Conservation (phyloP, 2,329 filamentous ascomycete genomes). For the Alternaria panax region DNA sequence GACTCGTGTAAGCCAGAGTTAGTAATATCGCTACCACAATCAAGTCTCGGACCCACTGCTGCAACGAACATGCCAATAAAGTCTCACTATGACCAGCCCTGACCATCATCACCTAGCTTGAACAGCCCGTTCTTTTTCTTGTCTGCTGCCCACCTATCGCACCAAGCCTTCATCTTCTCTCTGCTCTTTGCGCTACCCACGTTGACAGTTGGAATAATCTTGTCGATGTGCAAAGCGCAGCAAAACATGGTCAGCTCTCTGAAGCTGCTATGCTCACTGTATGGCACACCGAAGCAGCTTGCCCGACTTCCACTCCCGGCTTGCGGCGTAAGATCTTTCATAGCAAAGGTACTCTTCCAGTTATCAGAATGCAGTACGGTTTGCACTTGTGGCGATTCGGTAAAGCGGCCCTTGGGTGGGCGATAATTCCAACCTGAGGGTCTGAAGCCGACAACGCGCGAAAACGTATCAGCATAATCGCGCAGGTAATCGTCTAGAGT, state of each 20-base stretch:
- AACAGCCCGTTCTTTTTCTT: conserved; percentile 69
- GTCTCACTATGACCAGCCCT: conserved; percentile 11
- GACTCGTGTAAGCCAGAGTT: neutral
- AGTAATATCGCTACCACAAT: neutral
- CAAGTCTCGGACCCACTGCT: neutral
- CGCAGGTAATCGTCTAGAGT: conserved; percentile 90
- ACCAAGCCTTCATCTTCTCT: conserved; percentile 72
- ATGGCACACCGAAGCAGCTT: conserved; percentile 92
- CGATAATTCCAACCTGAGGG: conserved; percentile 95
- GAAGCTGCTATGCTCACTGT: conserved; percentile 95
- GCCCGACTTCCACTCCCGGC: conserved; percentile 82
- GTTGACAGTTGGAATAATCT: conserved; percentile 93
- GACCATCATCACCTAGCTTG: conserved; percentile 31
- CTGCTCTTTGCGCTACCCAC: conserved; percentile 69
- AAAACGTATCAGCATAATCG: conserved; percentile 80
- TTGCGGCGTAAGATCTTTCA: conserved; percentile 78
- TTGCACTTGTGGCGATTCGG: conserved; percentile 68
- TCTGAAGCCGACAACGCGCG: conserved; percentile 85
- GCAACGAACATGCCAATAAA: neutral
- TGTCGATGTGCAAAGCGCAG: conserved; percentile 84
- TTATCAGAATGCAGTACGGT: conserved; percentile 70
- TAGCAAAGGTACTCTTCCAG: conserved; percentile 79
- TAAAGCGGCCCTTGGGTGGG: conserved; percentile 69
- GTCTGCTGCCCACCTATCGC: conserved; percentile 69
- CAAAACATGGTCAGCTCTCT: conserved; percentile 93